A percentile compares a stretch with the other conserved stretches of the same genome.
phyloP scores from a whole-genome alignment of 495 filamentous ascomycete genomes.

The Lasiosphaeria ovina region DNA sequence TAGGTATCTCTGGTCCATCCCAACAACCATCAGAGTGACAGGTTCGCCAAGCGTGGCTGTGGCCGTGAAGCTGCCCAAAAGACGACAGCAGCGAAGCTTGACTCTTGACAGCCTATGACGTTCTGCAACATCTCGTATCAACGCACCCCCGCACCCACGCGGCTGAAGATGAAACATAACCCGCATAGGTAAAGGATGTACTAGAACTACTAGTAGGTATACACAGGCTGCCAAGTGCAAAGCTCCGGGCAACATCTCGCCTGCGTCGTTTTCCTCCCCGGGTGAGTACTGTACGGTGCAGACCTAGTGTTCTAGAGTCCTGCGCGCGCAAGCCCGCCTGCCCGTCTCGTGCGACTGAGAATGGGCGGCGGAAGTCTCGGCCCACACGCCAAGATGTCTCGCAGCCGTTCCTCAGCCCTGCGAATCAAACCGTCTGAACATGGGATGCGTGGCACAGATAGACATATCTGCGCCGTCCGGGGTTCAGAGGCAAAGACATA shows the following conservation, averaged over 20 bases:
- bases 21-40: too few species aligned
- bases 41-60: too few species aligned
- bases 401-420: background rate
- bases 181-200: background rate
- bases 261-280: too few species aligned
- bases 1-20: too few species aligned
- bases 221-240: too few species aligned
- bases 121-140: conserved; percentile 20
- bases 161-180: conserved; percentile 22
- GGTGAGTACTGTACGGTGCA: too few species aligned
- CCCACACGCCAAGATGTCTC: background rate
- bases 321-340: background rate
- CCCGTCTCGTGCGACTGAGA: background rate
- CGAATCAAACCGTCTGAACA: conserved; percentile 2
- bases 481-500: too few species aligned
- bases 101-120: conserved; percentile 15
- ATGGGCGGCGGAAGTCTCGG: background rate
- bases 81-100: background rate
- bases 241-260: too few species aligned
- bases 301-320: too few species aligned
- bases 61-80: too few species aligned
- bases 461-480: background rate
- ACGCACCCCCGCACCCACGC: conserved; percentile 5
- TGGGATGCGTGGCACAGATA: background rate
- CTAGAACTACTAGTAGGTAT: too few species aligned